A percentile compares a stretch with the other conserved stretches of the same genome.
phyloP scores from a whole-genome alignment of 1,284 basidiomycete species.

The Malassezia brasiliensis region DNA sequence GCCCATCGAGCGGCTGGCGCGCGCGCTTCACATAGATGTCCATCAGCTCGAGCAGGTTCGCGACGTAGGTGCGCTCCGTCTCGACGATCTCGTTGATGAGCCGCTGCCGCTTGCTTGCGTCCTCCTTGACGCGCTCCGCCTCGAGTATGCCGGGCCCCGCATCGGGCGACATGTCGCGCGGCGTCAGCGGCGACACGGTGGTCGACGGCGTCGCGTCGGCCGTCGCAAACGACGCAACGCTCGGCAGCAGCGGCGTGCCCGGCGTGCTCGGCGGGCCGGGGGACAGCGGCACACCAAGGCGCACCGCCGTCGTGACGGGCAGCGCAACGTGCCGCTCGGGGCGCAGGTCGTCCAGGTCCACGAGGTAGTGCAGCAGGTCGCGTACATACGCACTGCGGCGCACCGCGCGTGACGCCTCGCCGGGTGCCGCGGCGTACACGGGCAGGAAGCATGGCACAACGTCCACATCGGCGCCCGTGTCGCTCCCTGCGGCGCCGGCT shows the following conservation, averaged over 20 bases:
- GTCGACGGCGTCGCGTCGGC: not conserved
- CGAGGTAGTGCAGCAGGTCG: conserved; percentile 74
- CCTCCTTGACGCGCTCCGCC: conserved; percentile 26
- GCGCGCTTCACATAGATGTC: conserved; percentile 90
- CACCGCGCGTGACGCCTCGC: not conserved
- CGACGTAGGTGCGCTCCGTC: conserved; percentile 90
- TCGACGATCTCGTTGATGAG: conserved; percentile 53
- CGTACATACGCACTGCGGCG: conserved; percentile 1
- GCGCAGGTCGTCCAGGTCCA: conserved; percentile 78
- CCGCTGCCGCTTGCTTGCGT: conserved; percentile 35
- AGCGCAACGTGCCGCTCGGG: conserved; percentile 4
- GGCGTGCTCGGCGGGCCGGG: not conserved
- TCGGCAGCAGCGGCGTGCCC: not conserved
- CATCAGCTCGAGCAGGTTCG: conserved; percentile 78
- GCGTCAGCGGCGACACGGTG: not conserved
- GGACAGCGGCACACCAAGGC: not conserved
- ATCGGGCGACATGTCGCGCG: not conserved
- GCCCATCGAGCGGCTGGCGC: conserved; percentile 55
- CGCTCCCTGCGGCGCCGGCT: not conserved
- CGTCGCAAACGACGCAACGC: not conserved
- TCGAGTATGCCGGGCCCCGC: not conserved
- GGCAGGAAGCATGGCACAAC: conserved; percentile 10
- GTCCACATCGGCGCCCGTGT: not conserved
- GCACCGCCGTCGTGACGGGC: not conserved
- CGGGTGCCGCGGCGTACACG: not conserved